Evolutionary conservation across 352 stramenopile species (phyloP).

Genomic region (Blastocystis sp.): DNA sequence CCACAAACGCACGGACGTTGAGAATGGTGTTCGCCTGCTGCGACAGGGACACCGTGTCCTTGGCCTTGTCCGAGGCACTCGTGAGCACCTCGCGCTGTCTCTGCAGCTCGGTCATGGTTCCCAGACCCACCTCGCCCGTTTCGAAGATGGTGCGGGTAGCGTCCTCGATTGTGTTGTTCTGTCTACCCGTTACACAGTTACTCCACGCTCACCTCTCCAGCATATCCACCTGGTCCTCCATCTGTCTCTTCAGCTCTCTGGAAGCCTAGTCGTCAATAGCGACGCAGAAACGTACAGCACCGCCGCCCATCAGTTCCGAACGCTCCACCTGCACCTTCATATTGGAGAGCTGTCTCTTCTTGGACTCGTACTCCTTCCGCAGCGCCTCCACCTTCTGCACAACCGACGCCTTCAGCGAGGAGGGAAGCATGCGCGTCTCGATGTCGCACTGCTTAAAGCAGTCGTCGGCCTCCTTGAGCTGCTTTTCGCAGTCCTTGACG

Average conservation of each 20-base stretch:
- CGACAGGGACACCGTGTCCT: slow-evolving; percentile 66
- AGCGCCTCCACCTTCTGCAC: slow-evolving; percentile 52
- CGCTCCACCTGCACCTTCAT: slow-evolving; percentile 59
- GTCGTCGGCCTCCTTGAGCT: slow-evolving; percentile 61
- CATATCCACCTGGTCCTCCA: slow-evolving; percentile 55
- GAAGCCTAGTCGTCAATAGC: slow-evolving; percentile 31
- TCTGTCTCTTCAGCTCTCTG: slow-evolving; percentile 61
- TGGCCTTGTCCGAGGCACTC: slow-evolving; percentile 64
- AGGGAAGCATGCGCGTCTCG: slow-evolving; percentile 59
- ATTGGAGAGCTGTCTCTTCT: slow-evolving; percentile 56
- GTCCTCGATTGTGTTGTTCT: slow-evolving; percentile 69
- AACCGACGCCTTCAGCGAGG: slow-evolving; percentile 48
- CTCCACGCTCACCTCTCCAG: slow-evolving; percentile 11
- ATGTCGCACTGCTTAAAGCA: slow-evolving; percentile 68
- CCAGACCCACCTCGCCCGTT: slow-evolving; percentile 65
- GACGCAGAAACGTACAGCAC: neutral
- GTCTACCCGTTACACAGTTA: slow-evolving; percentile 13
- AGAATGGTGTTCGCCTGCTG: slow-evolving; percentile 66
- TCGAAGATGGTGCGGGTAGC: slow-evolving; percentile 65
- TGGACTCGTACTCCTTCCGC: slow-evolving; percentile 54
- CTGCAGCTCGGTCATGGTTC: slow-evolving; percentile 67
- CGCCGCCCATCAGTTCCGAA: slow-evolving; percentile 51
- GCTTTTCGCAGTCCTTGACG: slow-evolving; percentile 52
- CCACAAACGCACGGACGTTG: neutral
- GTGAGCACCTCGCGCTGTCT: slow-evolving; percentile 61